Evolutionary conservation across 1,139 yeast species (phyloP), one percentile per base, ranked within the genome.

Genomic region (Geotrichum reessii): DNA sequence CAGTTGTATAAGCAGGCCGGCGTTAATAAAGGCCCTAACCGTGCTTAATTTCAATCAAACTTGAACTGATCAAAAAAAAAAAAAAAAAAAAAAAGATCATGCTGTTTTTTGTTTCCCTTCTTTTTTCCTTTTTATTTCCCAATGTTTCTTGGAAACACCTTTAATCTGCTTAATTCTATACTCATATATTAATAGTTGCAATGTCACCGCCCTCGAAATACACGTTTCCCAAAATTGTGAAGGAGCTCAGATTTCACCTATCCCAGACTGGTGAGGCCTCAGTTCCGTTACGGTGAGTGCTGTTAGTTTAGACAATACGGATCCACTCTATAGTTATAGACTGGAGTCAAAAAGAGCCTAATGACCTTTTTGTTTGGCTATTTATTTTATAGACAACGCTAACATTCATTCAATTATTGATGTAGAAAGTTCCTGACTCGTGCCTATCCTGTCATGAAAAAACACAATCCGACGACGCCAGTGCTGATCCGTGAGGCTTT

Each of bases 201-300:
- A 37, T 37, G 42, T 37, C 42, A 19, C 42, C 42, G 42, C 42
- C 42, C 17, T 68, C 77, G 59, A 84, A 82, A 71, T 80, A 81
- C 69, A 79, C 80, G 53, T 76, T 86, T 62, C 87, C 92, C 46
- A 75, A 76, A 60, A 80, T 87, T 31, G 79, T 87, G 65, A 86
- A 80, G 71, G 95, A 87, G 76, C 79, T 87, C 68, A 82, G 95
- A 72, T 86, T 87, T 74, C 89, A 87, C 69, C 79, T 87, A 64
- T 85, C 90, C 55, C 93, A 86, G 73, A 80, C 87, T 27, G 88
- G 88, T 37, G 82, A 83, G 63, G 83, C 88, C 11, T 81, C 90
- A 31, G 77, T 79, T 25, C 84, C 87, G 22, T 77, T 86, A 68
- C 80, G 77, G 80, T 76, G 67, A 63, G 75, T 71, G 2, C 51